Evolutionary conservation across 768 basidiomycete species (phyloP), one percentile per base, ranked within the genome.

Genomic region (Boletus vinaceobasis): DNA sequence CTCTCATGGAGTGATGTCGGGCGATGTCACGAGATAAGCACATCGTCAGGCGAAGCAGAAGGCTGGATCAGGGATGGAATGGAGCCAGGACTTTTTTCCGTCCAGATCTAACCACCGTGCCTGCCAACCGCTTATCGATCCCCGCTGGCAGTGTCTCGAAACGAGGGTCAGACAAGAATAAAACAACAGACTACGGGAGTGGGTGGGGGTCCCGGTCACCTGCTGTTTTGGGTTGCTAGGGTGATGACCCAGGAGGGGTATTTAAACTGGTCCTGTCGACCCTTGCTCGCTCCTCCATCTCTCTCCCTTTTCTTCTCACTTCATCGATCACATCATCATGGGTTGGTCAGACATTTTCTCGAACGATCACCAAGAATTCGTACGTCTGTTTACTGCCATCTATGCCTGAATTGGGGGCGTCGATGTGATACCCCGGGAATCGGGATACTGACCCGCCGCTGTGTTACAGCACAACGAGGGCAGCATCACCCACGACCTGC

Each of bases 51-150:
- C 46, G n/a, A 32, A n/a, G 17, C 19, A 39, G 37, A 23, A 43
- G 29, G 33, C 29, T 23, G 19, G 2, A 29, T 38, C 36, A 40
- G 40, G 52, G 23, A 50, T 42, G 27, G 27, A 43, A 38, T 50
- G 43, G 50, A 29, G 33, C 37, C 26, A 8, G 4, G 19, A 39
- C 31, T 9, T 7, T 19, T 38, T 27, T 23, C 27, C 46, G 37
- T 45, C 59, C 10, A 38, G 38, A 51, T 54, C n/a, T 21, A 43
- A 44, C 14, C 26, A 32, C 45, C 33, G 61, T 66, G 43, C 55
- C 53, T 64, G 48, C 66, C 61, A 48, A 15, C 8, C 17, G 44
- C 57, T 57, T 60, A 66, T 63, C 53, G 56, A 66, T 63, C 26
- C n/a, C 32, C 39, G 11, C 5, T 29, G 11, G 57, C 50, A 13